Percentiles rank a stretch among this genome's conserved stretches.
phyloP scores from a whole-genome alignment of 2,329 filamentous ascomycete genomes.

The Metarhizium humberi region DNA sequence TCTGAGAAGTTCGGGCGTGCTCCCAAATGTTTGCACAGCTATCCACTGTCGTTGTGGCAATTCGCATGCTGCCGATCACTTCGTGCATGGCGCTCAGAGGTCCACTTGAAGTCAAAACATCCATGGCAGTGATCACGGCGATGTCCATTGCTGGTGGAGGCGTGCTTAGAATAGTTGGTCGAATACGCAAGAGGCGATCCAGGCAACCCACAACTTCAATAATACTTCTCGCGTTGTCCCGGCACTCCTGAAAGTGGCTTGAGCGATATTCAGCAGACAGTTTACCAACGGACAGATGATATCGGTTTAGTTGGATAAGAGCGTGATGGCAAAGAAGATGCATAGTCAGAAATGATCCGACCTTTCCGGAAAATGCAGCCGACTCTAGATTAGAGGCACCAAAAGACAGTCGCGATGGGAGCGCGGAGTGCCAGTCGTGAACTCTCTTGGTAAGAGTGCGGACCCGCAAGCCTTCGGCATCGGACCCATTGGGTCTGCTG shows the following conservation, averaged over 20 bases:
- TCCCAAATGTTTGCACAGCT: constrained; percentile 51
- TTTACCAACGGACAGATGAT: constrained; percentile 32
- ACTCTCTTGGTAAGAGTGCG: constrained; percentile 40
- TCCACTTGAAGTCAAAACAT: constrained; percentile 55
- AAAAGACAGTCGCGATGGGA: constrained; percentile 47
- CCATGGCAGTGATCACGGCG: constrained; percentile 52
- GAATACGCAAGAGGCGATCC: constrained; percentile 24
- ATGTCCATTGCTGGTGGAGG: constrained; percentile 55
- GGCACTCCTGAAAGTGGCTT: constrained; percentile 37
- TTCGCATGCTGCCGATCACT: constrained; percentile 43
- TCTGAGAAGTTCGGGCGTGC: constrained; percentile 40
- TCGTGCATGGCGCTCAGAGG: constrained; percentile 38
- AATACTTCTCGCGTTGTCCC: constrained; percentile 42
- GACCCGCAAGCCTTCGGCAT: constrained; percentile 25
- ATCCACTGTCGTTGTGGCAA: constrained; percentile 44
- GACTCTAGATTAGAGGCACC: constrained; percentile 47
- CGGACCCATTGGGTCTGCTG: constrained; percentile 16
- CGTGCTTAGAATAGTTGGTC: constrained; percentile 25
- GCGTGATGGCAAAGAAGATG: constrained; percentile 59
- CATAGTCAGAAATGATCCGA: constrained; percentile 52
- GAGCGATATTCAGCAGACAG: constrained; percentile 30
- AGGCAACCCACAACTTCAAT: constrained; percentile 36
- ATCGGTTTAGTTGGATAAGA: constrained; percentile 55
- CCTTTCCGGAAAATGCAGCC: constrained; percentile 41
- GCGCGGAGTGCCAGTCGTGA: constrained; percentile 45